Conservation (phyloP, 2,329 filamentous ascomycete genomes). For the Blastomyces silverae region DNA sequence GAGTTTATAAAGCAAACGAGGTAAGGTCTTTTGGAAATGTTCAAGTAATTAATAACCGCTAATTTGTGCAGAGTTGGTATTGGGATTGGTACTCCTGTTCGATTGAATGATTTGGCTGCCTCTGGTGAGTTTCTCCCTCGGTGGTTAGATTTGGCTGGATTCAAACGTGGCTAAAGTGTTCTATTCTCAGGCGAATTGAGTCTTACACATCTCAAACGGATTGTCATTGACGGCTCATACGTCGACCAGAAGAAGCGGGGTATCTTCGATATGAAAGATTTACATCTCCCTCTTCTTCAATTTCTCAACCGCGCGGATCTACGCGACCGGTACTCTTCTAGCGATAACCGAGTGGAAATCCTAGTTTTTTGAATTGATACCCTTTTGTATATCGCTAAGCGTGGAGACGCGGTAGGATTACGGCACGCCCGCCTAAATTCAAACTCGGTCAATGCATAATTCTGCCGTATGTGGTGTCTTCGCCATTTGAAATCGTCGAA, state of each 20-base stretch:
- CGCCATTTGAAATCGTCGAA: neutral
- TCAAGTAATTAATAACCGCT: neutral
- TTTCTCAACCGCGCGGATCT: constrained; percentile 66
- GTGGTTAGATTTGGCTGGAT: neutral
- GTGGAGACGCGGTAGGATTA: neutral
- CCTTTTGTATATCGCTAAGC: neutral
- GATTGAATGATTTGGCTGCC: constrained; percentile 74
- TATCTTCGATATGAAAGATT: constrained; percentile 92
- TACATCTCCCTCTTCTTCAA: constrained; percentile 69
- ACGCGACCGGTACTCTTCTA: constrained; percentile 58
- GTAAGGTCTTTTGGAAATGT: constrained; percentile 29
- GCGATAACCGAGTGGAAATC: constrained; percentile 47
- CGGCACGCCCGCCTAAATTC: neutral
- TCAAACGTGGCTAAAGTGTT: constrained; percentile 20
- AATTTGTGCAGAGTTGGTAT: constrained; percentile 62
- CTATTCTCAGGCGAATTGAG: constrained; percentile 56
- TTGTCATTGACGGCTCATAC: constrained; percentile 86
- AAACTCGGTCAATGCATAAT: neutral
- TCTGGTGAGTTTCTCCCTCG: constrained; percentile 53
- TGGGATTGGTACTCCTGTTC: constrained; percentile 80
- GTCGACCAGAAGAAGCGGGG: constrained; percentile 93
- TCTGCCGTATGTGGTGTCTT: neutral
- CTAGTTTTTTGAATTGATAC: constrained; percentile 48
- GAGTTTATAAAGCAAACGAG: constrained; percentile 61
- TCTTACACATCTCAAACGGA: constrained; percentile 62